Evolutionary conservation across 768 basidiomycete genomes (phyloP), one percentile per base, ranked within the genome.

Genomic region (Strobilomyces echinocephalus): DNA sequence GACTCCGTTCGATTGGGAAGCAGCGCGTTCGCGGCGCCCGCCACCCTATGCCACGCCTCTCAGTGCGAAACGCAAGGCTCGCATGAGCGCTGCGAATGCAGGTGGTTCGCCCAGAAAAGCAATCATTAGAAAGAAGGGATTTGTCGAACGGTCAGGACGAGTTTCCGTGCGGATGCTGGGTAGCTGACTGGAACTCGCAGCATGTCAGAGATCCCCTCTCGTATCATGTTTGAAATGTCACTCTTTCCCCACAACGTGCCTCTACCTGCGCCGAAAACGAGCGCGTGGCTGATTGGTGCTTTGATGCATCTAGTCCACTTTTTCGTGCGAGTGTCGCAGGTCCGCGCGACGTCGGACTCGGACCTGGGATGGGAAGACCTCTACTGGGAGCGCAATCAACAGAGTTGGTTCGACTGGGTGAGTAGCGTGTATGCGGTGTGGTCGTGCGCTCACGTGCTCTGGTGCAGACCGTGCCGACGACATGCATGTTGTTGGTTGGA

Each of bases 1-100:
- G 8, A 69, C 78, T 9, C 87, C 90, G 1, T 93, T 93, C 62
- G 90, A 93, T 72, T 92, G 91, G 91, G 85, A 88, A 30, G 90
- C 91, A 0, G 91, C 84, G 12, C 76, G 85, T n/a, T 76, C 81
- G 1, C 75, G 79, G 46, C 77, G 76, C 56, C 84, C 87, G 4
- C 81, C 90, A 4, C 90, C 90, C 4, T 92, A 87, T 75, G 75
- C 74, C 3, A 83, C 84, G 0, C 87, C 87, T 2, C 64, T 76
- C 8, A 70, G 72, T 47, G 74, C 64, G 47, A 81, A 78, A 65
- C 71, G 72, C 39, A 76, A 63, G 54, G 76, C 57, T 46, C 68
- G 72, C 72, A 77, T 66, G 61, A 75, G 59, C 71, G 68, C 60
- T 35, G 52, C 46, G 51, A 54, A 59, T 31, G 56, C 44, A 8